phyloP scores from a whole-genome alignment of 2,329 filamentous ascomycete species.

The Fusarium pseudonygamai region DNA sequence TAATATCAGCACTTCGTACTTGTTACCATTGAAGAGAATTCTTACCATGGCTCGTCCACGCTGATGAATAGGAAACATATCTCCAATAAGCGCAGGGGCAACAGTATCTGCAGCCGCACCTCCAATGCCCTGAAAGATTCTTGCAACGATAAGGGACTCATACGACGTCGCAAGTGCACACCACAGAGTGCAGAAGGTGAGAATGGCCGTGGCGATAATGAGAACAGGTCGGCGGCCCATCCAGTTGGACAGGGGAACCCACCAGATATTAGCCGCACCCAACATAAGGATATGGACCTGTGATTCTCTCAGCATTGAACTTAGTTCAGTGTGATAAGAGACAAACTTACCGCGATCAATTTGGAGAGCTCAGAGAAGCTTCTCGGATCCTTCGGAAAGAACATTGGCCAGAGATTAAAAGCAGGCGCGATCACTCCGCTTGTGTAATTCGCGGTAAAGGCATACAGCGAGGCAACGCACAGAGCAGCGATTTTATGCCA shows the following conservation, averaged over 20 bases:
- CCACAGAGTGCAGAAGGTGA: conserved; percentile 42
- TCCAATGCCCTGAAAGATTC: conserved; percentile 48
- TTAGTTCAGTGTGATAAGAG: accelerated
- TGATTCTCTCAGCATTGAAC: neutral
- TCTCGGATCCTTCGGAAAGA: conserved; percentile 42
- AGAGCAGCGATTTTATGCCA: conserved; percentile 48
- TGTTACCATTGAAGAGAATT: accelerated
- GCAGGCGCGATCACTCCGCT: conserved; percentile 47
- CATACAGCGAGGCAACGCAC: conserved; percentile 44
- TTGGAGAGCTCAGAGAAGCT: conserved; percentile 41
- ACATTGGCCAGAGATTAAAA: conserved; percentile 44
- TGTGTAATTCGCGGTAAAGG: conserved; percentile 48
- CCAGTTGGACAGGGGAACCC: conserved; percentile 51
- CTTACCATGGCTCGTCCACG: conserved; percentile 47
- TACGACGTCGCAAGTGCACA: conserved; percentile 39
- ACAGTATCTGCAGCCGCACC: conserved; percentile 49
- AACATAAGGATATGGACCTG: conserved; percentile 49
- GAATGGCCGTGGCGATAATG: conserved; percentile 43
- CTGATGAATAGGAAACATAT: conserved; percentile 50
- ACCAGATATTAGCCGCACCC: conserved; percentile 48
- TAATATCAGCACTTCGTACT: accelerated
- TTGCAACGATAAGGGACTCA: conserved; percentile 40
- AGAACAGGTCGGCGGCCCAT: conserved; percentile 47
- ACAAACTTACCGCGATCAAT: conserved; percentile 43
- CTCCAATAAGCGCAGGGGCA: conserved; percentile 47